phyloP scores from a whole-genome alignment of 2,329 filamentous ascomycete species.

The Hypoxylon sp. region DNA sequence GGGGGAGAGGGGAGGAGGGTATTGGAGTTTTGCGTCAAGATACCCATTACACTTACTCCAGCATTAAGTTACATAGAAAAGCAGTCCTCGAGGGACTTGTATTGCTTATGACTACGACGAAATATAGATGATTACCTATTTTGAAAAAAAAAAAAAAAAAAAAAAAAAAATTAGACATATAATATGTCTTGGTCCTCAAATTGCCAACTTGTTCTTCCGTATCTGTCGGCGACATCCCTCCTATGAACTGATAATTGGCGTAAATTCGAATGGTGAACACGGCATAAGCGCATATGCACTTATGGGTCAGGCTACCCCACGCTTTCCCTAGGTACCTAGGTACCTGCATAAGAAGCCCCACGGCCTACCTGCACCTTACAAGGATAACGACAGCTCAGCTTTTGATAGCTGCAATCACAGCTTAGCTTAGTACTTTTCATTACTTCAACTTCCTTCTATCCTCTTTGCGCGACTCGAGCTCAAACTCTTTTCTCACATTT shows the following conservation, averaged over 20 bases:
- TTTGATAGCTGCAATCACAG: background rate
- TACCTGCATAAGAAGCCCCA: conserved; percentile 24
- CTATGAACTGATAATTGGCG: too few relatives aligned
- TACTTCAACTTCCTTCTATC: background rate
- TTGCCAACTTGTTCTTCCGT: too few relatives aligned
- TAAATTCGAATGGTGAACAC: background rate
- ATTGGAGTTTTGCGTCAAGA: conserved; percentile 40
- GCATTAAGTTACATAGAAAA: conserved; percentile 24
- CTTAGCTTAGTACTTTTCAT: too few relatives aligned
- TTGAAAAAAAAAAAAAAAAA: too few relatives aligned
- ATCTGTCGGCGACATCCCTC: too few relatives aligned
- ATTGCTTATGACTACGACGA: conserved; percentile 25
- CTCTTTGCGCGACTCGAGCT: background rate
- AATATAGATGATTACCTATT: background rate
- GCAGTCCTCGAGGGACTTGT: conserved; percentile 21
- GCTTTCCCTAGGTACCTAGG: conserved; percentile 26
- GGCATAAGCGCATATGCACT: background rate
- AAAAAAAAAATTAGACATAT: too few relatives aligned
- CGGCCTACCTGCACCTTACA: conserved; percentile 1
- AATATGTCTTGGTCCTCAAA: too few relatives aligned
- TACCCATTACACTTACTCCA: conserved; percentile 40
- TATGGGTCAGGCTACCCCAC: conserved; percentile 25
- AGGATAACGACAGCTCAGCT: conserved; percentile 1
- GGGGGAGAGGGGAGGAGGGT: conserved; percentile 20
- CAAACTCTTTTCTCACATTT: background rate